These are phyloP conservation scores for Dunaliella salina DNA, from an alignment of 163 green algal species.

Conservation along the genomic window DNA sequence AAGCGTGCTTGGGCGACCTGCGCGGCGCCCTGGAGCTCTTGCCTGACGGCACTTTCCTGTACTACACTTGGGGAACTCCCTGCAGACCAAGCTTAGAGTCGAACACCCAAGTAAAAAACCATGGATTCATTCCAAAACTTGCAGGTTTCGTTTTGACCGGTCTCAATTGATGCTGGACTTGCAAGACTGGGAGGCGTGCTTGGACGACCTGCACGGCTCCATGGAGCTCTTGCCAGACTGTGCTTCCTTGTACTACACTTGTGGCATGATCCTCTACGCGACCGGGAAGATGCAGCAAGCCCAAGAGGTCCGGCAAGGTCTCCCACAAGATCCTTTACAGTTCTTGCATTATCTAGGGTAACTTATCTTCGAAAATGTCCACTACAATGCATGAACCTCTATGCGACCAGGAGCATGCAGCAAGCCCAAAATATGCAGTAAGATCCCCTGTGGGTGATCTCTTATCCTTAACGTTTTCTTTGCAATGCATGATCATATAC, in stretches of 20 bases:
- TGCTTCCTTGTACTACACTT: slow-evolving; percentile 22
- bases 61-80: slow-evolving; percentile 15
- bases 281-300: background rate
- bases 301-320: background rate
- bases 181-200: slow-evolving; percentile 8
- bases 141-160: slow-evolving; percentile 31
- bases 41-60: slow-evolving; percentile 16
- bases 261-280: slow-evolving; percentile 14
- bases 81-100: no score
- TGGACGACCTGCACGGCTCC: slow-evolving; percentile 23
- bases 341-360: no score
- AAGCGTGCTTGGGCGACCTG: slow-evolving; percentile 25
- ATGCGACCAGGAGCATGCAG: no score
- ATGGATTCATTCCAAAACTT: no score
- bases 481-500: no score
- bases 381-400: no score
- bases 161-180: slow-evolving; percentile 22
- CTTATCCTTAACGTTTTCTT: no score
- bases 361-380: no score
- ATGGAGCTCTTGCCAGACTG: slow-evolving; percentile 22
- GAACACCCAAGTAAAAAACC: no score
- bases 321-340: no score
- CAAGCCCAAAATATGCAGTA: no score
- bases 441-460: no score
- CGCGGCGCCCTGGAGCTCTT: slow-evolving; percentile 20